Evolutionary conservation across 805 yeast species (phyloP), one percentile per base, ranked within the genome.

Genomic region (Kuraishia borneana): DNA sequence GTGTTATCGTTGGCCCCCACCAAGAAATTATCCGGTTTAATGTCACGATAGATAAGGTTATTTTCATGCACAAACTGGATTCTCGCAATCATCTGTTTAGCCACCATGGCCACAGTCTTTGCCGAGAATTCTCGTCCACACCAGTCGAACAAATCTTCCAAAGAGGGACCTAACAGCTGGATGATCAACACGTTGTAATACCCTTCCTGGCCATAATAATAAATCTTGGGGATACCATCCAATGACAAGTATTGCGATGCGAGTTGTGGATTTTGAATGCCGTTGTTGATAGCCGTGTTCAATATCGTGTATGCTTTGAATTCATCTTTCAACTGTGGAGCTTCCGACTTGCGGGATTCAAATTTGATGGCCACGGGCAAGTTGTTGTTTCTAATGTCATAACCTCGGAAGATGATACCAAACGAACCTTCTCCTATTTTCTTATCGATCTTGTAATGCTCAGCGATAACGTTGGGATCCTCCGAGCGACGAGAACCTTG

Each of bases 361-460:
- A 82, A 82, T 54, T 82, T 82, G 49, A 82, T 80, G 3, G 88
- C 92, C 21, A 82, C 89, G 17, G 75, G 66, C 38, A 50, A 55
- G 36, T 56, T 56, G 32, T 76, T 74, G 42, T 80, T 71, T 39
- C 82, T 60, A 40, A 83, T 59, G 49, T 83, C 83, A 37, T 75
- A 71, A 27, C 94, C 94, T 58, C 82, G 87, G 54, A 82, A 83
- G 35, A 83, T 77, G 6, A 82, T 81, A 23, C 94, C 94, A 61
- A 83, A 83, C 0, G 92, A 81, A 2, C 94, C 94, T 51, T 83
- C 92, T 25, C 94, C 94, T 36, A 83, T 83, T 55, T 83, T 83
- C 48, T 81, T 80, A 7, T 89, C 92, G 37, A 81, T 73, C 43
- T 78, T 79, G 56, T 78, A 83, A 53, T 83, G 94, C 28, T 70